Evolutionary conservation across 805 yeast species (phyloP).

Genomic region (Yamadazyma akitaensis): DNA sequence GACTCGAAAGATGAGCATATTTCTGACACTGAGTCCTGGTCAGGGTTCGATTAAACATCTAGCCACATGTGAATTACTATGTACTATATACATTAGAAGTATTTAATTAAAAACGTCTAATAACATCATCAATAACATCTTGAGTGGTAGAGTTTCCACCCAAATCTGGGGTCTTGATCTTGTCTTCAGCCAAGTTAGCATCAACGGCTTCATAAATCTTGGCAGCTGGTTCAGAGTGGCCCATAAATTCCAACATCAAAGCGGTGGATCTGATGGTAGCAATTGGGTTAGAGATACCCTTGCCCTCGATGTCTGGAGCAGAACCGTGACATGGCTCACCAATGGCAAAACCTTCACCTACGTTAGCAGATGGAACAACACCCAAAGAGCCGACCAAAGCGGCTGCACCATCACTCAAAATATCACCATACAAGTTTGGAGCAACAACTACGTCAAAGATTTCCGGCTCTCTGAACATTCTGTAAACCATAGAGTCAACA

Average conservation of each 20-base stretch:
- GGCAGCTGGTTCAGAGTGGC: slow-evolving; percentile 84
- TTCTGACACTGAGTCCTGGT: not conserved
- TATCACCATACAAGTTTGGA: slow-evolving; percentile 97
- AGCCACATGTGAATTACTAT: not conserved
- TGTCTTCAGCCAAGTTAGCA: slow-evolving; percentile 79
- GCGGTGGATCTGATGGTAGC: slow-evolving; percentile 99
- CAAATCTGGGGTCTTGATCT: slow-evolving; percentile 85
- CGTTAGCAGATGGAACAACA: slow-evolving; percentile 97
- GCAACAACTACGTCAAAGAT: slow-evolving; percentile 97
- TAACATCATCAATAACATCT: slow-evolving; percentile 81
- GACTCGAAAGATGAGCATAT: not conserved
- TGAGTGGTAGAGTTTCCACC: slow-evolving; percentile 89
- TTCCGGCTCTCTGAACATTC: slow-evolving; percentile 98
- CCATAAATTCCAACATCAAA: slow-evolving; percentile 93
- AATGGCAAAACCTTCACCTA: slow-evolving; percentile 91
- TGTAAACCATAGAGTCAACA: slow-evolving; percentile 98
- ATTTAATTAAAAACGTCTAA: slow-evolving; percentile 40
- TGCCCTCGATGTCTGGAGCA: slow-evolving; percentile 98
- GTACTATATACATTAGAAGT: not conserved
- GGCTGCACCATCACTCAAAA: slow-evolving; percentile 96
- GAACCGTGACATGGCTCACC: slow-evolving; percentile 99
- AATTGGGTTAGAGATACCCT: slow-evolving; percentile 90
- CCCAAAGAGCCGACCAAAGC: slow-evolving; percentile 97
- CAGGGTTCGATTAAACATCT: not conserved
- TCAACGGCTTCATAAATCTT: slow-evolving; percentile 92